Evolutionary conservation across 139 green algal genomes (phyloP), one percentile per base, ranked within the genome.

Genomic region (Tetraselmis striata): DNA sequence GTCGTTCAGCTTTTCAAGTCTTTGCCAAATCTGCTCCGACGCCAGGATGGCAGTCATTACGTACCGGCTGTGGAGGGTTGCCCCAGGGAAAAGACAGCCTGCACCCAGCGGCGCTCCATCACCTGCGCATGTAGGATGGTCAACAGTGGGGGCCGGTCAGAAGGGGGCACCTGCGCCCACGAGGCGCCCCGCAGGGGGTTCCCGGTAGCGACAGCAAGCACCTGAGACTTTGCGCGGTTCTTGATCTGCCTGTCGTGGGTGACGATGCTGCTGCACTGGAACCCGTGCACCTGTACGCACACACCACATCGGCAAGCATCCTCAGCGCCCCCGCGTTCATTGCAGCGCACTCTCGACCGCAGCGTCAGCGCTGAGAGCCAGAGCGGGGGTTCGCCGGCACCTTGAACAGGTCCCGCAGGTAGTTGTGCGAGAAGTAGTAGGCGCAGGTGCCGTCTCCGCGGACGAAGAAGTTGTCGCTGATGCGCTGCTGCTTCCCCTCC

Each of bases 21-120:
- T n/a, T n/a, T n/a, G n/a, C n/a, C n/a, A n/a, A n/a, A n/a, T n/a
- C n/a, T n/a, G n/a, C n/a, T n/a, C n/a, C n/a, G n/a, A n/a, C n/a
- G n/a, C n/a, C n/a, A n/a, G n/a, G n/a, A n/a, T n/a, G n/a, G n/a
- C n/a, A n/a, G n/a, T n/a, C n/a, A n/a, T n/a, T n/a, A n/a, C n/a
- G n/a, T n/a, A n/a, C n/a, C n/a, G n/a, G n/a, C n/a, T n/a, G n/a
- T n/a, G n/a, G n/a, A n/a, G n/a, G n/a, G n/a, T n/a, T n/a, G n/a
- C n/a, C n/a, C 11, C 5, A 67, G 45, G 18, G 45, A 67, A 67
- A 93, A 97, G 1, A 90, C 83, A 1, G 87, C 93, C 84, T 98
- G 94, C 25, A 98, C 82, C 90, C 92, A 98, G 30, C 89, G 84
- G 29, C 94, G 77, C 23, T 92, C 77, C 94, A 97, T 96, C 28